A percentile compares a stretch with the other conserved stretches of the same genome.
Evolutionary conservation across 306 rosid genomes (phyloP).

Genomic region (Clitoria ternatea): DNA sequence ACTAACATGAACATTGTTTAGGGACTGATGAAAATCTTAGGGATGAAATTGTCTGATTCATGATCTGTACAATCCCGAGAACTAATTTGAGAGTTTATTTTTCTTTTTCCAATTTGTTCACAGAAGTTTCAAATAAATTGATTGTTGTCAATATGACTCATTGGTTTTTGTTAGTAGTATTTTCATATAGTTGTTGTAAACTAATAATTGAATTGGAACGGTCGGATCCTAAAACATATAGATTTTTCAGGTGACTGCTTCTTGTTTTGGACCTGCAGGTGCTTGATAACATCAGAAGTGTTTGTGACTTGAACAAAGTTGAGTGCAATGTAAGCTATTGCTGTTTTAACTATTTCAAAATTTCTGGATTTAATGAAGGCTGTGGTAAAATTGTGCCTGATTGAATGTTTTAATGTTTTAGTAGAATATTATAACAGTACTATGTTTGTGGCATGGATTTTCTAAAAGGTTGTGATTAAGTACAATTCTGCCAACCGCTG

Average conservation of each 20-base stretch:
- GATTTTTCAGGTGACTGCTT: slow-evolving; percentile 3
- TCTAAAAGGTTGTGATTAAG: background rate
- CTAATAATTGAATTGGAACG: background rate
- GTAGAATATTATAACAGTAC: background rate
- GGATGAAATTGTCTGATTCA: too few species aligned
- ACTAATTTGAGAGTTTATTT: too few species aligned
- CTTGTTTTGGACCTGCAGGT: slow-evolving; percentile 52
- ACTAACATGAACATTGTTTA: too few species aligned
- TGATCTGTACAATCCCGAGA: too few species aligned
- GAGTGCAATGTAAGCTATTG: slow-evolving; percentile 58
- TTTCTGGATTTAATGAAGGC: background rate
- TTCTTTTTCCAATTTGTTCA: too few species aligned
- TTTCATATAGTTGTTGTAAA: background rate
- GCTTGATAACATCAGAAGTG: slow-evolving; percentile 75
- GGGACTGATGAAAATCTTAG: too few species aligned
- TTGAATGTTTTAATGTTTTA: background rate
- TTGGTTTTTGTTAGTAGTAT: background rate
- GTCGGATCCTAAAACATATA: background rate
- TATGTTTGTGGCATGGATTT: background rate
- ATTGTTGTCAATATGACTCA: background rate
- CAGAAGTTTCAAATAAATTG: background rate
- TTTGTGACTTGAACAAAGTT: slow-evolving; percentile 66
- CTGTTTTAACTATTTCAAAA: background rate
- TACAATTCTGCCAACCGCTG: background rate
- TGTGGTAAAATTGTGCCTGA: background rate